Conservation (phyloP, 768 basidiomycete species). For the Trametes cubensis region DNA sequence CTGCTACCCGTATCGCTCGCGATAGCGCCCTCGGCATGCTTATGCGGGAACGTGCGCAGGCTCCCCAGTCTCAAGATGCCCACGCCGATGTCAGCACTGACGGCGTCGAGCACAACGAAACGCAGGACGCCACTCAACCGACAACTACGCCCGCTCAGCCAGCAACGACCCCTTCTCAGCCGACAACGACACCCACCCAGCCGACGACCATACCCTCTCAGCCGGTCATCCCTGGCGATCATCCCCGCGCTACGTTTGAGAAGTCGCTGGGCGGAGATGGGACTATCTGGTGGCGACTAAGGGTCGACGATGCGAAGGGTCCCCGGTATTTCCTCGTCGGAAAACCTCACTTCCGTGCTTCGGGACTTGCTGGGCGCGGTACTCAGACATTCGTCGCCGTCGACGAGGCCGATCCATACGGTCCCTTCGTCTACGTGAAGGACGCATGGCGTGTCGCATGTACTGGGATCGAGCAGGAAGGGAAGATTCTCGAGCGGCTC, state of each 20-base stretch:
- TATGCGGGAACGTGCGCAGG: background rate
- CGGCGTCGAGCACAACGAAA: background rate
- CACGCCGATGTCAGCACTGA: background rate
- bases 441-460: conserved; percentile 17
- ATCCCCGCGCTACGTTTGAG: background rate
- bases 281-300: conserved; percentile 1
- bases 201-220: no score
- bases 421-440: conserved; percentile 21
- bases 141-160: no score
- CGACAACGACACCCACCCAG: no score
- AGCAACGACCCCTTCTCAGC: no score
- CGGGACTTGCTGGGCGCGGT: conserved; percentile 8
- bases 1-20: background rate
- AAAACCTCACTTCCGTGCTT: conserved; percentile 1
- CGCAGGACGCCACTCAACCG: background rate
- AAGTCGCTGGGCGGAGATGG: background rate
- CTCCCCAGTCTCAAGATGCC: background rate
- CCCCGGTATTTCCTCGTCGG: conserved; percentile 17
- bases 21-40: background rate
- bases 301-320: background rate
- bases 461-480: background rate
- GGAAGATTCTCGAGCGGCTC: background rate
- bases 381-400: conserved; percentile 23
- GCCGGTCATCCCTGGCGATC: background rate
- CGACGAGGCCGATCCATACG: background rate